A percentile compares a stretch with the other conserved stretches of the same genome.
phyloP scores from a whole-genome alignment of 2,329 filamentous ascomycete genomes.

The Pyrenochaeta sp. region DNA sequence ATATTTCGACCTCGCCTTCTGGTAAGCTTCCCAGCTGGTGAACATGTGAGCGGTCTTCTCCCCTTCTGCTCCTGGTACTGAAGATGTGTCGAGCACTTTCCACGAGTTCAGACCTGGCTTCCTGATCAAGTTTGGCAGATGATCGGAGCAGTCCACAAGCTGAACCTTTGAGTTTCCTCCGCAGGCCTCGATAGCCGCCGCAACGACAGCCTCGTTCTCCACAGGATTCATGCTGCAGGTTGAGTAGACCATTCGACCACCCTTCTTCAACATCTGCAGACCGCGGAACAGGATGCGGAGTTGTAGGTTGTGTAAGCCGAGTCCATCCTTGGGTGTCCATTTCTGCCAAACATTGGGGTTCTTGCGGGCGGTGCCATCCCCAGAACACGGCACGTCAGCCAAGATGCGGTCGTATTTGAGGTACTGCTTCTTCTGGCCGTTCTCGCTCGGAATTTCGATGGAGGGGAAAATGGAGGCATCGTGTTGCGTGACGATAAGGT shows the following conservation, averaged over 20 bases:
- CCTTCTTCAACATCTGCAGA: conserved; percentile 94
- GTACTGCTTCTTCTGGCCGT: conserved; percentile 69
- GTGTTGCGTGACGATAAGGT: conserved; percentile 96
- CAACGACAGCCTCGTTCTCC: conserved; percentile 93
- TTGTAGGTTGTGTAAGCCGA: conserved; percentile 88
- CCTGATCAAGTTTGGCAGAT: conserved; percentile 79
- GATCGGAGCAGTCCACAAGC: conserved; percentile 82
- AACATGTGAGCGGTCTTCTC: conserved; percentile 84
- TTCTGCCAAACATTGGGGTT: conserved; percentile 95
- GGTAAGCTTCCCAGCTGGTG: conserved; percentile 82
- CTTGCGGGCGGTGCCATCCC: conserved; percentile 92
- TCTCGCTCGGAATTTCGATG: conserved; percentile 77
- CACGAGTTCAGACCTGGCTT: conserved; percentile 79
- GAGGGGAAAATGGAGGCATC: conserved; percentile 96
- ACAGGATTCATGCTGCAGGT: conserved; percentile 99
- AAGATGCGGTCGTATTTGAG: conserved; percentile 97
- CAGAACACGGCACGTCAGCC: conserved; percentile 95
- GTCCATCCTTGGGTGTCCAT: conserved; percentile 86
- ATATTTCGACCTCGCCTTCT: conserved; percentile 70
- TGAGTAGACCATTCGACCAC: conserved; percentile 94
- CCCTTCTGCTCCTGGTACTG: conserved; percentile 28
- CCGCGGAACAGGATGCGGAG: conserved; percentile 89
- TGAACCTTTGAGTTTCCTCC: conserved; percentile 83
- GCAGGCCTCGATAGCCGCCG: conserved; percentile 87
- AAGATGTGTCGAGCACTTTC: conserved; percentile 74